phyloP scores from a whole-genome alignment of 805 yeast species.

The Wickerhamiella musiphila region DNA sequence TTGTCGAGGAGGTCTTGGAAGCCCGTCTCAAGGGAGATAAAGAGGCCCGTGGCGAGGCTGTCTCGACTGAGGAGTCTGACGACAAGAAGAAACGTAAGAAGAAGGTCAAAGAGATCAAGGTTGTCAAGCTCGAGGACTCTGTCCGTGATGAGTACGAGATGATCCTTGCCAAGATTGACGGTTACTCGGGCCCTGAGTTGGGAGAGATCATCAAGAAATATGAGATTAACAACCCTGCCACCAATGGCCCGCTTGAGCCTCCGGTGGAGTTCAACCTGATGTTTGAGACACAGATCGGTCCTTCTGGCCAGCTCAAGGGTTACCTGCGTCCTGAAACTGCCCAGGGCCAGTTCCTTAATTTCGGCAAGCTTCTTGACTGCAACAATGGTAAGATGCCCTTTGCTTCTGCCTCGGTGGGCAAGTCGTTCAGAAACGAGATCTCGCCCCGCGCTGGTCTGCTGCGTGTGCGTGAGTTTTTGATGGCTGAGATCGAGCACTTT shows the following conservation, averaged over 20 bases:
- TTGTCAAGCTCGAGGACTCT: conserved; percentile 66
- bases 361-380: conserved; percentile 79
- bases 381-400: conserved; percentile 96
- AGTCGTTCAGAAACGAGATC: conserved; percentile 96
- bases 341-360: conserved; percentile 96
- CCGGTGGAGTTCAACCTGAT: conserved; percentile 94
- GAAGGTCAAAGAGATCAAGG: conserved; percentile 91
- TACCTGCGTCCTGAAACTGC: conserved; percentile 98
- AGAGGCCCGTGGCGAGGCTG: conserved; percentile 76
- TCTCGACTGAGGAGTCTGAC: conserved; percentile 50
- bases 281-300: conserved; percentile 99
- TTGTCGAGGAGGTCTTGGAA: conserved; percentile 95
- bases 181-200: conserved; percentile 79
- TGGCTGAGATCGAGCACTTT: conserved; percentile 98
- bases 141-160: conserved; percentile 67
- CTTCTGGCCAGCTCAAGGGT: conserved; percentile 92
- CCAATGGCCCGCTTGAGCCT: conserved; percentile 67
- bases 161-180: conserved; percentile 80
- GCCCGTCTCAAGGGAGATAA: conserved; percentile 91
- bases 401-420: conserved; percentile 98
- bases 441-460: conserved; percentile 95
- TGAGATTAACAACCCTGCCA: conserved; percentile 80
- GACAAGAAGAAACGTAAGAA: conserved; percentile 84
- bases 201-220: conserved; percentile 75
- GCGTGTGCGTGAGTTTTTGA: conserved; percentile 94